Conservation (phyloP, 2,329 filamentous ascomycete genomes). For the Phialophora verrucosa region DNA sequence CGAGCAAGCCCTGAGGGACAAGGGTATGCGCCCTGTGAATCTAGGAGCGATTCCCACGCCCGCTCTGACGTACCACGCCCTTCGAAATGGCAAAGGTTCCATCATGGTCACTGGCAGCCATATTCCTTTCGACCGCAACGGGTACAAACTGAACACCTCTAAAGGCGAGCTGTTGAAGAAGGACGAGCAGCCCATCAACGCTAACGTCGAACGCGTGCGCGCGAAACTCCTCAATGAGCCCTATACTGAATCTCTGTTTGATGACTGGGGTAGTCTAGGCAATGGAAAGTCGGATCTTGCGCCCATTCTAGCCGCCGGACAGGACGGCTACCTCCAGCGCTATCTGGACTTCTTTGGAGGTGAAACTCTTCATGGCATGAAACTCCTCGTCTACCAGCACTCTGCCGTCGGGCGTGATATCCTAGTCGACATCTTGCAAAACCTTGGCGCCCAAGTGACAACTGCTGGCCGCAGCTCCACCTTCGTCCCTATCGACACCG, state of each 20-base stretch:
- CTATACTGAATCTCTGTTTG: not conserved
- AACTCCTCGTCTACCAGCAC: constrained; percentile 45
- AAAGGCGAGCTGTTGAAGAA: constrained; percentile 45
- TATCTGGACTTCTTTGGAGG: constrained; percentile 44
- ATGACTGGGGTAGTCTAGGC: constrained; percentile 1
- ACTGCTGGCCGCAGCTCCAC: constrained; percentile 45
- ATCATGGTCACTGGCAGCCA: constrained; percentile 48
- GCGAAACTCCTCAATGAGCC: constrained; percentile 34
- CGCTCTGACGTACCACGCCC: constrained; percentile 43
- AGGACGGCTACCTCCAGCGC: constrained; percentile 1
- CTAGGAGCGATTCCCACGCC: constrained; percentile 45
- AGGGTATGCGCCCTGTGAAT: constrained; percentile 42
- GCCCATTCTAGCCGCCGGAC: not conserved
- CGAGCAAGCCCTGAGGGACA: constrained; percentile 42
- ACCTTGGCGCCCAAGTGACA: constrained; percentile 42
- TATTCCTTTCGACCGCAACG: constrained; percentile 46
- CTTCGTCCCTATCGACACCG: constrained; percentile 46
- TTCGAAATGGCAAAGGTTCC: constrained; percentile 43
- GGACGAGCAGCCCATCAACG: constrained; percentile 44
- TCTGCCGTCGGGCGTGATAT: constrained; percentile 46
- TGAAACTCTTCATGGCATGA: constrained; percentile 41
- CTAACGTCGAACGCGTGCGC: constrained; percentile 40
- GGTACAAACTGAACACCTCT: constrained; percentile 46
- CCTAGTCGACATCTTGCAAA: constrained; percentile 43
- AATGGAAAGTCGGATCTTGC: not conserved